Base-by-base conservation (phyloP, 306 rosid species). In the Sicyos baderoa region DNA sequence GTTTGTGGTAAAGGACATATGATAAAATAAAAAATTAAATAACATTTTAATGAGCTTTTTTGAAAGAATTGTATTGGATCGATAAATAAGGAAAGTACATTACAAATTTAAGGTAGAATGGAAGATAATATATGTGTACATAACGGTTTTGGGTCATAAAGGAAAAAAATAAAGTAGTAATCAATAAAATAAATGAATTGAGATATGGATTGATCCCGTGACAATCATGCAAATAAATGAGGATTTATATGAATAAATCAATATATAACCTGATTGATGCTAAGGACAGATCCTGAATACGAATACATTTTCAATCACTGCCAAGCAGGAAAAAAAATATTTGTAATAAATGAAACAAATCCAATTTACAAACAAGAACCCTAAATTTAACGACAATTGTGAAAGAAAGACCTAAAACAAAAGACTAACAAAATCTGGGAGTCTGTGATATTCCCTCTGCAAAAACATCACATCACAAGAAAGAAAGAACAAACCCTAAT, bases 401-500 rank as follows among this genome's bases (percentile, higher is more conserved):
- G 19, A 22, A 44, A 64, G 1, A 23, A 45, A 65, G 0, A 6
- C 40, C 54, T 14, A 45, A 14, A 65, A 42, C 2, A 65, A 65
- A 29, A 29, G 35, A 29, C 35, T 29, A 29, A 29, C 35, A 65
- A 47, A 5, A 19, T 7, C 71, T 42, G 35, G 19, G 35, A 19
- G 13, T 45, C 71, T 65, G 54, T 65, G 40, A 65, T 65, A 65
- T 45, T 65, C 40, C 37, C 18, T 65, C 71, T 44, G 54, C 54
- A 35, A 42, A 45, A 45, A 65, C 53, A 44, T 64, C 70, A 64
- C 35, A 64, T 42, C 49, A n/a, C 10, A 29, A 29, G 35, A 62
- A 40, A 3, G 7, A 7, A 59, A 25, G 21, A 42, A 19, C 42
- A 65, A 44, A 44, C 54, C 70, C 70, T 65, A 22, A 12, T 65